A percentile compares a stretch with the other conserved stretches of the same genome.
Conservation (phyloP, 2,329 filamentous ascomycete genomes). For the Ophiostoma populinum region DNA sequence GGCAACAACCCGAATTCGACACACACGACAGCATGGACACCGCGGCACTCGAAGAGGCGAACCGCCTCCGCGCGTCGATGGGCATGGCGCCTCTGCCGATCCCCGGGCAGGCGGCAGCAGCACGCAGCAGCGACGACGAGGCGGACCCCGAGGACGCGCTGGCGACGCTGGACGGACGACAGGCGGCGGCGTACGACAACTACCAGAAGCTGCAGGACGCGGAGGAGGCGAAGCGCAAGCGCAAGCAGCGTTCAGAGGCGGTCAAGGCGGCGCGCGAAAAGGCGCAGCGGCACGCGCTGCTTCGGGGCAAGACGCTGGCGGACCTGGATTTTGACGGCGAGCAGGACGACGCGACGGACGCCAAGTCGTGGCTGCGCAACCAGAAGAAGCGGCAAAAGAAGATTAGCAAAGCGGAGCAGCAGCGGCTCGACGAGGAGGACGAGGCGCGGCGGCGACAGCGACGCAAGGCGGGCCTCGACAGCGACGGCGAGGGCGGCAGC, state of each 20-base stretch:
- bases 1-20: constrained; percentile 10
- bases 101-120: constrained; percentile 31
- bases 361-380: constrained; percentile 70
- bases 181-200: constrained; percentile 58
- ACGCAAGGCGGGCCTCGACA: constrained; percentile 18
- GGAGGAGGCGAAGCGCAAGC: constrained; percentile 59
- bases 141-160: constrained; percentile 37
- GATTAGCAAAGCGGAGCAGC: constrained; percentile 67
- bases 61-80: constrained; percentile 75
- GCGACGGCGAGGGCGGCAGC: constrained; percentile 53
- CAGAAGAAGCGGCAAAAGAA: constrained; percentile 92
- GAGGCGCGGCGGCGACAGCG: constrained; percentile 57
- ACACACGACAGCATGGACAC: constrained; percentile 33
- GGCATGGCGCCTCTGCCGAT: constrained; percentile 82
- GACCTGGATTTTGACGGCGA: constrained; percentile 51
- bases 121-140: constrained; percentile 15
- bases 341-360: constrained; percentile 36
- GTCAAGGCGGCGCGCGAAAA: constrained; percentile 78
- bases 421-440: constrained; percentile 46
- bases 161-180: constrained; percentile 70
- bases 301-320: constrained; percentile 72
- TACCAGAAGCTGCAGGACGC: constrained; percentile 48
- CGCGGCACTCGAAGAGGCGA: constrained; percentile 79
- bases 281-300: constrained; percentile 54
- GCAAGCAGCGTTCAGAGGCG: constrained; percentile 64